Evolutionary conservation across 495 filamentous ascomycete species (phyloP).

Genomic region (Aspergillus homomorphus): DNA sequence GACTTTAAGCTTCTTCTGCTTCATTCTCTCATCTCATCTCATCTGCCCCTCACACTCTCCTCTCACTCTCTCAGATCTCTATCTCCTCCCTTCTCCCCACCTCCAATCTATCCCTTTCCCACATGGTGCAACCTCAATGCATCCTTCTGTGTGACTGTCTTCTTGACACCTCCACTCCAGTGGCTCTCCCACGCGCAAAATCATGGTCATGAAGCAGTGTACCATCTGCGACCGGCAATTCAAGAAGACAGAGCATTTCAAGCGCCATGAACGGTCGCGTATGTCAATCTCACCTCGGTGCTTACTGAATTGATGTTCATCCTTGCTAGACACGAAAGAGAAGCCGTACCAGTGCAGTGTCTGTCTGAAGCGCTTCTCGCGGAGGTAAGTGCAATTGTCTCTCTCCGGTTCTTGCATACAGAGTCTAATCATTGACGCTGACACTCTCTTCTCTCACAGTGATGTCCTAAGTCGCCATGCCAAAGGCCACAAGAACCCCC

Average conservation of each 20-base stretch:
- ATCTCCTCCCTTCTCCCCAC: background rate
- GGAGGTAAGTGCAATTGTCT: conserved; percentile 37
- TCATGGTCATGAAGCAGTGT: conserved; percentile 51
- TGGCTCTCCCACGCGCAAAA: conserved; percentile 16
- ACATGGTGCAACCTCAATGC: conserved; percentile 4
- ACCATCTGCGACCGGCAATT: conserved; percentile 50
- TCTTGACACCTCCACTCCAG: background rate
- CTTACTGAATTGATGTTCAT: background rate
- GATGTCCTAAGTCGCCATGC: conserved; percentile 53
- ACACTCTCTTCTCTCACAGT: conserved; percentile 22
- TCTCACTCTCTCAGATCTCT: no score
- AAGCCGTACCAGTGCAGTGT: conserved; percentile 52
- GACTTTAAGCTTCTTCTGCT: background rate
- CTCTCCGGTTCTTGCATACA: background rate
- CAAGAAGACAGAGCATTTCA: conserved; percentile 55
- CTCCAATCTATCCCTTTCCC: background rate
- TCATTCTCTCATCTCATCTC: background rate
- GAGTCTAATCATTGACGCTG: background rate
- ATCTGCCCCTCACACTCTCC: background rate
- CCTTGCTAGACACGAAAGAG: conserved; percentile 48
- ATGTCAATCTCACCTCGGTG: conserved; percentile 21
- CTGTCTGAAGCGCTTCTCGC: conserved; percentile 52
- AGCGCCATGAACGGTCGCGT: conserved; percentile 54
- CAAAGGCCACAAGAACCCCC: conserved; percentile 42
- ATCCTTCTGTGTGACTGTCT: background rate